A percentile compares a stretch with the other conserved stretches of the same genome.
Evolutionary conservation across 2,329 filamentous ascomycete species (phyloP).

Genomic region (Fusarium algeriense): DNA sequence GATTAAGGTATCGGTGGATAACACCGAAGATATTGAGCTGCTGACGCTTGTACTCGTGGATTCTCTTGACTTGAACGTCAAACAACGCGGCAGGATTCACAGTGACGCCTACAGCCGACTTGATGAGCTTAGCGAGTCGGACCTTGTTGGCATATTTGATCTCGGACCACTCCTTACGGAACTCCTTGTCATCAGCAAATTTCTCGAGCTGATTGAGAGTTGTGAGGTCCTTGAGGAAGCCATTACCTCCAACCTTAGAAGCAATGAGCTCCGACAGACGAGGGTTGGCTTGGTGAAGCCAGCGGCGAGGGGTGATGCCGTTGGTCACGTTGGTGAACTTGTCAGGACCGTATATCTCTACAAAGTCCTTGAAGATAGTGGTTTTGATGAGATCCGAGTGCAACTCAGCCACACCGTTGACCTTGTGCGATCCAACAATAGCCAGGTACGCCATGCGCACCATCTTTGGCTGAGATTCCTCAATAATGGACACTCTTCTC

Average conservation of each 20-base stretch:
- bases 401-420: conserved; percentile 97
- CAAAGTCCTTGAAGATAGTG: conserved; percentile 99
- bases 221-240: conserved; percentile 91
- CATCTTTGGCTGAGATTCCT: conserved; percentile 97
- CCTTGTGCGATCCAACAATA: conserved; percentile 97
- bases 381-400: conserved; percentile 98
- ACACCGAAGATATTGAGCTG: conserved; percentile 99
- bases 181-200: conserved; percentile 86
- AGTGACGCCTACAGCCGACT: conserved; percentile 79
- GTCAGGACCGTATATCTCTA: conserved; percentile 92
- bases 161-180: conserved; percentile 94
- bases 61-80: conserved; percentile 98
- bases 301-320: conserved; percentile 93
- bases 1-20: conserved; percentile 90
- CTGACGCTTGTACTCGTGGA: conserved; percentile 99
- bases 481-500: conserved; percentile 91
- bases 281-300: conserved; percentile 98
- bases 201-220: conserved; percentile 86
- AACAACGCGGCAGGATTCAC: conserved; percentile 93
- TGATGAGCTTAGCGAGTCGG: conserved; percentile 90
- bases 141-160: conserved; percentile 99
- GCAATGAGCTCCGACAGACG: conserved; percentile 91
- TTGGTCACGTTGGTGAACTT: conserved; percentile 99
- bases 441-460: conserved; percentile 96
- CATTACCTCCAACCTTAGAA: conserved; percentile 84